Percentiles rank a stretch among this genome's conserved stretches.
These are phyloP conservation scores for Xylaria telfairii DNA, from an alignment of 495 filamentous ascomycete species.

Conservation along the genomic window DNA sequence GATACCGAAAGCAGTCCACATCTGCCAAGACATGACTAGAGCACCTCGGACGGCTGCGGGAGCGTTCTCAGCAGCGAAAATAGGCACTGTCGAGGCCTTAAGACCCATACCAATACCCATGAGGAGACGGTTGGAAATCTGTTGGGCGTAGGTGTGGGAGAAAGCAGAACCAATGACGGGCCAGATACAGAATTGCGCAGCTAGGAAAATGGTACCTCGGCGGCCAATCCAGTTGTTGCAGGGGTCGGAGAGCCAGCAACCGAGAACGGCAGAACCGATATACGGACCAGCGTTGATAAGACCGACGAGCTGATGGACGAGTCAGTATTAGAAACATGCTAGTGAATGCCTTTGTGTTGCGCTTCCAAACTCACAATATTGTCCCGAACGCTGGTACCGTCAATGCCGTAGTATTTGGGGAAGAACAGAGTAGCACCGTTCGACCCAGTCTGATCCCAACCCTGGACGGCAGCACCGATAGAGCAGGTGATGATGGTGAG, in stretches of 20 bases:
- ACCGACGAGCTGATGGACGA: slow-evolving; percentile 44
- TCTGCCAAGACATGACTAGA: slow-evolving; percentile 85
- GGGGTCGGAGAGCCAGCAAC: slow-evolving; percentile 75
- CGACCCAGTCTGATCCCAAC: slow-evolving; percentile 75
- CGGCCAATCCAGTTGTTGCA: slow-evolving; percentile 71
- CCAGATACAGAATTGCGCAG: slow-evolving; percentile 67
- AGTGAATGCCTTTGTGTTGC: slow-evolving; percentile 31
- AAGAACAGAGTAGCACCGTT: slow-evolving; percentile 80
- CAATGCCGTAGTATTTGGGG: slow-evolving; percentile 54
- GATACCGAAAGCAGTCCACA: slow-evolving; percentile 86
- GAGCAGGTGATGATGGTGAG: slow-evolving; percentile 73
- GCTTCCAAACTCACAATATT: slow-evolving; percentile 47
- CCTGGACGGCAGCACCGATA: slow-evolving; percentile 77
- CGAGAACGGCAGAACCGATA: slow-evolving; percentile 55
- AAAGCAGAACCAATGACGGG: slow-evolving; percentile 70
- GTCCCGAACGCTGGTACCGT: slow-evolving; percentile 51
- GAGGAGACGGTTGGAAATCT: slow-evolving; percentile 66
- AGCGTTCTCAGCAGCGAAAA: slow-evolving; percentile 78
- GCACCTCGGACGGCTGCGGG: slow-evolving; percentile 77
- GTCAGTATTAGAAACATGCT: background rate
- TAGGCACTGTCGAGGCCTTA: slow-evolving; percentile 67
- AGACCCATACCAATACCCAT: slow-evolving; percentile 77
- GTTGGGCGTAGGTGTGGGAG: slow-evolving; percentile 66
- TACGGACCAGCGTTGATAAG: slow-evolving; percentile 61
- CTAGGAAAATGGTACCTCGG: slow-evolving; percentile 70